A percentile compares a stretch with the other conserved stretches of the same genome.
These are phyloP conservation scores for Wickerhamiella brachini DNA, from an alignment of 805 yeast genomes.

Conservation along the genomic window DNA sequence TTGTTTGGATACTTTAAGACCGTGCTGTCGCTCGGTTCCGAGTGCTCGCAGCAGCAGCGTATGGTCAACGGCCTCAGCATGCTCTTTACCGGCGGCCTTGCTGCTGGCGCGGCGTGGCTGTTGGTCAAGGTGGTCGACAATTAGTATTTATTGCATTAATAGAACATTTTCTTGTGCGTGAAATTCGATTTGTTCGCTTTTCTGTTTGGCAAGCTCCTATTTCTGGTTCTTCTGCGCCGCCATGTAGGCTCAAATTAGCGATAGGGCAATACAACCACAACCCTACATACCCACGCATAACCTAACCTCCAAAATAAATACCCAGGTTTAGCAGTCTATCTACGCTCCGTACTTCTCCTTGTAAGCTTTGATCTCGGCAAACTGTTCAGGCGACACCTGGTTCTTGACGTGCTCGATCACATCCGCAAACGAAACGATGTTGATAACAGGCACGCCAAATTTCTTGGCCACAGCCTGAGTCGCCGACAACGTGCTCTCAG, in stretches of 20 bases:
- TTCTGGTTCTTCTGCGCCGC: too few species aligned
- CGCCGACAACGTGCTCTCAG: conserved; percentile 57
- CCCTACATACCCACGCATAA: not conserved
- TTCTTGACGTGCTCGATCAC: conserved; percentile 46
- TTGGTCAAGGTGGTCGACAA: conserved; percentile 34
- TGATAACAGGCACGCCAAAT: conserved; percentile 69
- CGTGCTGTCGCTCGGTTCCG: conserved; percentile 68
- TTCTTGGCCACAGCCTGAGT: conserved; percentile 63
- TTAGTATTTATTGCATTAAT: conserved; percentile 1
- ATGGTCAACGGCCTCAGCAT: conserved; percentile 75
- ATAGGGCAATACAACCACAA: not conserved
- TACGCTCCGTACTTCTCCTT: conserved; percentile 20
- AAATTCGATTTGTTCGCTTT: too few species aligned
- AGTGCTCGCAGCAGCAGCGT: conserved; percentile 34
- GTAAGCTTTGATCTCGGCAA: conserved; percentile 20
- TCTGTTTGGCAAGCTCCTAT: too few species aligned
- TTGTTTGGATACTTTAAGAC: conserved; percentile 81
- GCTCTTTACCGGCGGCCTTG: conserved; percentile 91
- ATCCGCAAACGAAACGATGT: conserved; percentile 65
- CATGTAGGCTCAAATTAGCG: too few species aligned
- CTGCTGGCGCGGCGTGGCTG: conserved; percentile 95
- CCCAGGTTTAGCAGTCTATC: not conserved
- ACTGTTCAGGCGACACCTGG: conserved; percentile 16
- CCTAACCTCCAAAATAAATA: not conserved
- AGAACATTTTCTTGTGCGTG: not conserved